Base-by-base conservation (phyloP, 768 basidiomycete species). In the Megacollybia marginata region DNA sequence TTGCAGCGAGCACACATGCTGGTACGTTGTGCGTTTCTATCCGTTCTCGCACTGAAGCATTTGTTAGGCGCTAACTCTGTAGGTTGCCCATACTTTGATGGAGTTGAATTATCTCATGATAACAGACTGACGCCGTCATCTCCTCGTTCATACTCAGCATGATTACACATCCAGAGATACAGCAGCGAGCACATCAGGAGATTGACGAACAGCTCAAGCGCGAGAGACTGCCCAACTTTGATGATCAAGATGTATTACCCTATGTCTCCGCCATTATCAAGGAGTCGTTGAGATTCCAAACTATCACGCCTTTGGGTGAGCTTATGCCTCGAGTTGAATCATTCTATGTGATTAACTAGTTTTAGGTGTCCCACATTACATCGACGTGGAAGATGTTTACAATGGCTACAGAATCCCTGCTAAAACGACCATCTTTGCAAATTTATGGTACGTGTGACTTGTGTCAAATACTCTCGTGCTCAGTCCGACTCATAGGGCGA, bases 101-200 rank as follows among this genome's bases (percentile, higher is more conserved):
- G 11, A 44, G 20, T 19, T 44, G 11, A 19, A 19, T 20, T 11
- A 11, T 44, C 19, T 10, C 19, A 20, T 11, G 10, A 23, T 11
- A 13, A 11, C 20, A 44, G 43, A 44, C 43, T 44, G 43, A 63
- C 3, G 62, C 68, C 12, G 48, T 58, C 19, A 43, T 67, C 1
- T 46, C 55, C 2, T 50, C 57, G 1, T 65, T 67, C 48, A 31
- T 65, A 20, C 62, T 65, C 5, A 60, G 59, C 5, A 65, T 67
- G 60, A 49, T 59, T 23, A 45, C 58, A 10, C 46, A 66, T 42
- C 68, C 66, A 9, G 55, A 62, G 1, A 54, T 65, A 15, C 66
- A 65, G 46, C 48, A 36, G 18, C 51, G 47, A 32, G 56, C 54
- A 15, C 66, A 69, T 42, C 44, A 45, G 47, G 57, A 68, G 19